These are phyloP conservation scores for Arthromyces matolae DNA, from an alignment of 768 basidiomycete genomes.

Conservation along the genomic window DNA sequence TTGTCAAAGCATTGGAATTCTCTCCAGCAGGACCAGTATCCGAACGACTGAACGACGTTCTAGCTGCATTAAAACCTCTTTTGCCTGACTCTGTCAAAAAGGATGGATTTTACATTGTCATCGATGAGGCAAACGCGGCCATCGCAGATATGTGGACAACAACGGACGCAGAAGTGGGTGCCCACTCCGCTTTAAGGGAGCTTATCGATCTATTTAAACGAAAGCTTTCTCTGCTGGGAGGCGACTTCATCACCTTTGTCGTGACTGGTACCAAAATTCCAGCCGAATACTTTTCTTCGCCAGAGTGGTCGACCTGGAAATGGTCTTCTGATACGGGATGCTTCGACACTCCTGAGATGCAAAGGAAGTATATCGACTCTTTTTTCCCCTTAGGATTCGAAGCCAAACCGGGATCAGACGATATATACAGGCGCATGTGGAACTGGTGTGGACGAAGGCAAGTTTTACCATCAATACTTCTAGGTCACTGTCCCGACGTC, in stretches of 20 bases:
- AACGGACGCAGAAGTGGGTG: background rate
- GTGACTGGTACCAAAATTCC: conserved; percentile 1
- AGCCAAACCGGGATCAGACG: background rate
- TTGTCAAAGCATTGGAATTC: background rate
- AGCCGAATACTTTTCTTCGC: background rate
- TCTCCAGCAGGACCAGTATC: background rate
- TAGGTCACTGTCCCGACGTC: background rate
- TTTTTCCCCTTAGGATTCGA: background rate
- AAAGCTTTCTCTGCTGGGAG: background rate
- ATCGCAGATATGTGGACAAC: background rate
- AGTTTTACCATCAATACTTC: background rate
- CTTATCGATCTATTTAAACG: background rate
- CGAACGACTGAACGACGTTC: background rate
- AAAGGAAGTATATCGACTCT: background rate
- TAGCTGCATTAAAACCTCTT: background rate
- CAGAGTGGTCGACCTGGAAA: background rate
- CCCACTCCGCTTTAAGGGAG: background rate
- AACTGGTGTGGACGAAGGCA: conserved; percentile 4
- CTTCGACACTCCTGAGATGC: background rate
- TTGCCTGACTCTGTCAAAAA: background rate
- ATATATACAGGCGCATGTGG: background rate
- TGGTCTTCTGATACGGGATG: background rate
- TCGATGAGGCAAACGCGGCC: background rate
- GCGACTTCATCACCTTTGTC: background rate
- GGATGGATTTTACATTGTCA: background rate